Evolutionary conservation across 2,329 filamentous ascomycete species (phyloP).

Genomic region (Paracamarosporium sp.): DNA sequence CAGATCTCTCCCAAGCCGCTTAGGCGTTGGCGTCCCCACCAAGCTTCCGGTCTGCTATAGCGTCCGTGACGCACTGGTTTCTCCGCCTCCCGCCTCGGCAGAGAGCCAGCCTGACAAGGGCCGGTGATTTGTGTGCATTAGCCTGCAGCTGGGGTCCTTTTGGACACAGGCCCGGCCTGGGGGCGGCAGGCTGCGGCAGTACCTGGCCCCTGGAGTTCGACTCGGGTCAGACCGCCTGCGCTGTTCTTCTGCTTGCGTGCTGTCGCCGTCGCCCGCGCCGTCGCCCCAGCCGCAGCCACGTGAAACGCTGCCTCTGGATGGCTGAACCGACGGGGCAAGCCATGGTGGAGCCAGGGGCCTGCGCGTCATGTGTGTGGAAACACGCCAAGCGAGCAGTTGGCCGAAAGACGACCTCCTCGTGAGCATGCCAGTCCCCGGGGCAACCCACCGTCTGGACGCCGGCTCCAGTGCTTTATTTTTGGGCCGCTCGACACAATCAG

Average conservation of each 20-base stretch:
- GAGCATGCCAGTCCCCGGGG: too few species aligned
- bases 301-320: constrained; percentile 36
- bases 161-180: constrained; percentile 27
- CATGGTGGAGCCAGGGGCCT: constrained; percentile 21
- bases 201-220: constrained; percentile 36
- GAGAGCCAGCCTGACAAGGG: constrained; percentile 37
- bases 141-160: constrained; percentile 31
- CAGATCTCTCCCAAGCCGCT: constrained; percentile 24
- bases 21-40: constrained; percentile 34
- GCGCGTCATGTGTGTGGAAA: constrained; percentile 38
- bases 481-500: constrained; percentile 7
- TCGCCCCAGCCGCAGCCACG: constrained; percentile 40
- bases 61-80: constrained; percentile 40
- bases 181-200: constrained; percentile 16
- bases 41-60: constrained; percentile 41
- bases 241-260: too few species aligned
- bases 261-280: too few species aligned
- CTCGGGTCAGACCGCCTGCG: constrained; percentile 19
- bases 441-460: too few species aligned
- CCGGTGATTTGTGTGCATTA: constrained; percentile 39
- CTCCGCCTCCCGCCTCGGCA: constrained; percentile 43
- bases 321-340: constrained; percentile 24
- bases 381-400: constrained; percentile 34
- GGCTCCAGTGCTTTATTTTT: too few species aligned
- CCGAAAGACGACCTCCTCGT: background rate